Percentiles rank a stretch among this genome's conserved stretches.
Evolutionary conservation across 1,284 basidiomycete species (phyloP).

Genomic region (Ganoderma lucidum): DNA sequence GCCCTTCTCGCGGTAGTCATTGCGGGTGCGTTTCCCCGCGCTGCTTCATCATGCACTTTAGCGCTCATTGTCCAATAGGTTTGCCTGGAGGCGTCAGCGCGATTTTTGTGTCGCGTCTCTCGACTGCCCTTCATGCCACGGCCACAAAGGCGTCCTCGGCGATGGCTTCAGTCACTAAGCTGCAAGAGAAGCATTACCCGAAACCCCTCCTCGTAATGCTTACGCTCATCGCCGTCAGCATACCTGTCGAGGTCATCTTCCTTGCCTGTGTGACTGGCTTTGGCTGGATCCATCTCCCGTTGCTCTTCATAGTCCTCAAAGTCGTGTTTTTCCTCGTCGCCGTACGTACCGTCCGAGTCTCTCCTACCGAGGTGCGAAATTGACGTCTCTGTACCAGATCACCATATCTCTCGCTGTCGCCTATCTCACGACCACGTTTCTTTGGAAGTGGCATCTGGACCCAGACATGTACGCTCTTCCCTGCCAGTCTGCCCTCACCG

Average conservation of each 20-base stretch:
- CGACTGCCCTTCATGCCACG: slow-evolving; percentile 82
- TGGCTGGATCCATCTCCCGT: slow-evolving; percentile 80
- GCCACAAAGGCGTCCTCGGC: slow-evolving; percentile 38
- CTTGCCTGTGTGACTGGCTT: slow-evolving; percentile 68
- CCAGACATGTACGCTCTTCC: slow-evolving; percentile 96
- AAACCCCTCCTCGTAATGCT: slow-evolving; percentile 63
- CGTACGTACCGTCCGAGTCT: slow-evolving; percentile 54
- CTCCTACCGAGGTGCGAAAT: neutral
- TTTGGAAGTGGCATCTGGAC: slow-evolving; percentile 87
- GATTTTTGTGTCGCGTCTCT: slow-evolving; percentile 91
- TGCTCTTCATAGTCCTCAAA: slow-evolving; percentile 72
- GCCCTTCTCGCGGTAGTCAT: slow-evolving; percentile 91
- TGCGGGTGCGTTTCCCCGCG: slow-evolving; percentile 62
- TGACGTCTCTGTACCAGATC: slow-evolving; percentile 54
- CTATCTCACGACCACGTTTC: slow-evolving; percentile 73
- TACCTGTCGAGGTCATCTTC: slow-evolving; percentile 83
- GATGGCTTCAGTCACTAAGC: slow-evolving; percentile 31
- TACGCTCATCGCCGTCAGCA: slow-evolving; percentile 75
- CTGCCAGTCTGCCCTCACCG: slow-evolving; percentile 89
- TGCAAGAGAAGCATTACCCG: slow-evolving; percentile 44
- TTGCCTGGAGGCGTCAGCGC: slow-evolving; percentile 90
- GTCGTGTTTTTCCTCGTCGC: slow-evolving; percentile 77
- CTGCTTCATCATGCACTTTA: neutral
- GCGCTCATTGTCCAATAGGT: slow-evolving; percentile 51
- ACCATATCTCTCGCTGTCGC: slow-evolving; percentile 75